These are phyloP conservation scores for Fusarium anguioides DNA, from an alignment of 2,329 filamentous ascomycete species.

Conservation along the genomic window DNA sequence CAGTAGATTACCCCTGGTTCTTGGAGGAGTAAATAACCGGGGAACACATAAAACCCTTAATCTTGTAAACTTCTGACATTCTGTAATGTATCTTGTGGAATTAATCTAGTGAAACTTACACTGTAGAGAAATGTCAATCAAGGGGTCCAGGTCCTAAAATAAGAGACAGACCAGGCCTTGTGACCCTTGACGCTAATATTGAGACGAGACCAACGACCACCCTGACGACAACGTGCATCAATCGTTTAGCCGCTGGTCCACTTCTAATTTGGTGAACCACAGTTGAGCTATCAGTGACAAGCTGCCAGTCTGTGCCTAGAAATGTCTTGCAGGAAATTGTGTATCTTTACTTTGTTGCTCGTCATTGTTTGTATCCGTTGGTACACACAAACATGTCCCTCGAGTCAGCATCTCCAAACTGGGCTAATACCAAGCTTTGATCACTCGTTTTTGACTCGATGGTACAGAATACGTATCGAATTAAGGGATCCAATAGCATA, in stretches of 20 bases:
- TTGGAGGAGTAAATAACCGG: slow-evolving; percentile 3
- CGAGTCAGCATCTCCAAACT: background rate
- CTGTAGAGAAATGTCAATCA: slow-evolving; percentile 19
- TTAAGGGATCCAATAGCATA: background rate
- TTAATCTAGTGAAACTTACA: slow-evolving; percentile 14
- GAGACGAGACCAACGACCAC: background rate
- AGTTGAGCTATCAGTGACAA: slow-evolving; percentile 7
- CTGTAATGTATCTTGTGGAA: background rate
- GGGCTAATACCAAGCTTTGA: background rate
- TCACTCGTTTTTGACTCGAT: slow-evolving; percentile 8
- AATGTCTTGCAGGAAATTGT: background rate
- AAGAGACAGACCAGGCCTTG: slow-evolving; percentile 14
- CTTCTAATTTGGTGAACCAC: slow-evolving; percentile 23
- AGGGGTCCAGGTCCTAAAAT: slow-evolving; percentile 7
- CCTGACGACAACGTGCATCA: slow-evolving; percentile 36
- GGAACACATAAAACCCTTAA: background rate
- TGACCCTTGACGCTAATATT: slow-evolving; percentile 32
- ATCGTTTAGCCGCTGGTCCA: slow-evolving; percentile 24
- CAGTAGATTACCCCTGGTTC: slow-evolving; percentile 16
- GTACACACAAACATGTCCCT: background rate
- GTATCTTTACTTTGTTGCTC: background rate
- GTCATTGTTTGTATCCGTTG: background rate
- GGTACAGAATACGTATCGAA: background rate
- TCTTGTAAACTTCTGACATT: background rate
- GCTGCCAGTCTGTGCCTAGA: background rate